Conservation (phyloP, 1,284 basidiomycete species). For the Ceratobasidium sp. region DNA sequence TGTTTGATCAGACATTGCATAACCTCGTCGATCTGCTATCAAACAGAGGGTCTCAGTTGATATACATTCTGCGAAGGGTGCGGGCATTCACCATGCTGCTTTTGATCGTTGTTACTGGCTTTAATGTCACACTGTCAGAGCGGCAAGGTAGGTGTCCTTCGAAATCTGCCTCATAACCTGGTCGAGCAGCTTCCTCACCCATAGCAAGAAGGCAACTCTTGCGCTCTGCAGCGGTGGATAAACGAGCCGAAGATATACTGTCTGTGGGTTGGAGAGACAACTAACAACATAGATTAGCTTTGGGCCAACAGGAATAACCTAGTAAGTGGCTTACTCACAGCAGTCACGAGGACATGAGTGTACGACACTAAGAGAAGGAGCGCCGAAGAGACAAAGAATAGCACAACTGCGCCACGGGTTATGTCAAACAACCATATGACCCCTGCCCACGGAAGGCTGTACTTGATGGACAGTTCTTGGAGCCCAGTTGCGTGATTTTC, state of each 20-base stretch:
- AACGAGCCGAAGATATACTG: too few species aligned
- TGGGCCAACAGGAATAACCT: too few species aligned
- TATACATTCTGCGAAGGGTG: neutral
- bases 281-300: too few species aligned
- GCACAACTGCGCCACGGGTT: constrained; percentile 9
- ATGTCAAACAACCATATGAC: constrained; percentile 34
- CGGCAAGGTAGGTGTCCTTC: too few species aligned
- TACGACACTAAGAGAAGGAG: neutral
- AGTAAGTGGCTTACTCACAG: too few species aligned
- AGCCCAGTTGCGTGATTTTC: constrained; percentile 15
- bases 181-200: too few species aligned
- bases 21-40: constrained; percentile 3
- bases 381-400: constrained; percentile 2
- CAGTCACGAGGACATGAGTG: constrained; percentile 2
- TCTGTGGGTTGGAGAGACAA: too few species aligned
- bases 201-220: too few species aligned
- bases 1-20: constrained; percentile 8
- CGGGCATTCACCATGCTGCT: neutral
- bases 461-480: constrained; percentile 25
- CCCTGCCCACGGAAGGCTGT: constrained; percentile 34
- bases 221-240: too few species aligned
- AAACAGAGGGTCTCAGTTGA: neutral
- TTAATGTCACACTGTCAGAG: neutral
- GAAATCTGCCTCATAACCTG: too few species aligned
- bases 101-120: neutral